phyloP scores from a whole-genome alignment of 495 filamentous ascomycete genomes.

The Ramalina intermedia region DNA sequence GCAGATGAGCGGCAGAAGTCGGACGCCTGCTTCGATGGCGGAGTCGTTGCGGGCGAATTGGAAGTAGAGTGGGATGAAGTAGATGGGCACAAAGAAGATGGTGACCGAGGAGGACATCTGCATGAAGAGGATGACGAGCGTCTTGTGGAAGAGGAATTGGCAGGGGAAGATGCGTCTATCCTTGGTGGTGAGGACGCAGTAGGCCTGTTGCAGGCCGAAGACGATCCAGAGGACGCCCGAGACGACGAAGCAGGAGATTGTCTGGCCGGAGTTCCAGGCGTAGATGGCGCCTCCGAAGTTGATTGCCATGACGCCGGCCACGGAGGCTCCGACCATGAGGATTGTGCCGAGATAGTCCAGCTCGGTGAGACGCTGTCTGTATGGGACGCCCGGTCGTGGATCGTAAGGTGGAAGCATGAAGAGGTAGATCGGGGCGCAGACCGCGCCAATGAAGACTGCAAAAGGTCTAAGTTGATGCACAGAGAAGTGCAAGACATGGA shows the following conservation, averaged over 20 bases:
- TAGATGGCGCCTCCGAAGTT: conserved; percentile 40
- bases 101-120: conserved; percentile 19
- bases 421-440: conserved; percentile 41
- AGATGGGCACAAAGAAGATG: conserved; percentile 26
- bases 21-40: conserved; percentile 35
- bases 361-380: conserved; percentile 6
- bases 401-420: conserved; percentile 36
- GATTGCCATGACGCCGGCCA: conserved; percentile 32
- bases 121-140: conserved; percentile 31
- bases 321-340: conserved; percentile 28
- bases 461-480: conserved; percentile 47
- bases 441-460: conserved; percentile 38
- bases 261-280: conserved; percentile 34
- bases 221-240: conserved; percentile 36
- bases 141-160: conserved; percentile 30
- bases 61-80: conserved; percentile 46
- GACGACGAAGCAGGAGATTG: conserved; percentile 39
- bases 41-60: conserved; percentile 39
- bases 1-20: conserved; percentile 43
- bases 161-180: conserved; percentile 38
- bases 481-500: conserved; percentile 32
- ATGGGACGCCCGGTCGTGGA: conserved; percentile 21
- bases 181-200: conserved; percentile 32
- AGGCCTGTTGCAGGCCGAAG: conserved; percentile 37
- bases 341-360: conserved; percentile 26